Percentiles rank a stretch among this genome's conserved stretches.
These are phyloP conservation scores for Xerocomus cyaneibrunnescens DNA, from an alignment of 1,284 basidiomycete genomes.

Conservation along the genomic window DNA sequence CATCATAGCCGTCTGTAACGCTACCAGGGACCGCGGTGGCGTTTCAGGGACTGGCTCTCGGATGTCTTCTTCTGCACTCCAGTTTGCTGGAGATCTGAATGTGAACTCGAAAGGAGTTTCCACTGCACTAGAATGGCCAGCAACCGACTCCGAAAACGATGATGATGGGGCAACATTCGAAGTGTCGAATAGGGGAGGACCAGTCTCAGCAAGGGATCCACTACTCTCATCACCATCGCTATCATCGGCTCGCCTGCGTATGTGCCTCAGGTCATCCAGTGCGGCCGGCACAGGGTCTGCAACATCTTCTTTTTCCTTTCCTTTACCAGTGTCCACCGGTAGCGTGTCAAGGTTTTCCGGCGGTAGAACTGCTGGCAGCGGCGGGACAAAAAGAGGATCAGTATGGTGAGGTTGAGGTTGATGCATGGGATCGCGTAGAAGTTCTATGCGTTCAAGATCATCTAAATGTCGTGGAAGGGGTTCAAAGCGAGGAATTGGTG, in stretches of 20 bases:
- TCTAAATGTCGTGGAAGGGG: conserved; percentile 17
- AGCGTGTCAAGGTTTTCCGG: not conserved
- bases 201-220: conserved; percentile 6
- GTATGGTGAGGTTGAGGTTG: conserved; percentile 15
- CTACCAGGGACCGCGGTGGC: conserved; percentile 24
- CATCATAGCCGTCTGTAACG: conserved; percentile 27
- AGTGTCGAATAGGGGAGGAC: conserved; percentile 5
- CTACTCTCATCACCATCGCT: conserved; percentile 4
- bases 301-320: conserved; percentile 24
- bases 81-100: conserved; percentile 17
- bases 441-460: conserved; percentile 17
- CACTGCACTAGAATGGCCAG: conserved; percentile 9
- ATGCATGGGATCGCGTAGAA: conserved; percentile 17
- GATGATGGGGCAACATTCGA: conserved; percentile 1
- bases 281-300: conserved; percentile 1
- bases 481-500: conserved; percentile 25
- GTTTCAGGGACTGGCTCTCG: conserved; percentile 29
- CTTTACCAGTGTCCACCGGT: conserved; percentile 19
- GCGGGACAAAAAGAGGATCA: conserved; percentile 13
- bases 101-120: conserved; percentile 35
- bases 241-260: conserved; percentile 17
- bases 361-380: conserved; percentile 4
- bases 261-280: conserved; percentile 14
- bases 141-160: not conserved
- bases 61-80: conserved; percentile 14